Evolutionary conservation across 2,329 filamentous ascomycete species (phyloP), one percentile per base, ranked within the genome.

Genomic region (Claviceps sp.): DNA sequence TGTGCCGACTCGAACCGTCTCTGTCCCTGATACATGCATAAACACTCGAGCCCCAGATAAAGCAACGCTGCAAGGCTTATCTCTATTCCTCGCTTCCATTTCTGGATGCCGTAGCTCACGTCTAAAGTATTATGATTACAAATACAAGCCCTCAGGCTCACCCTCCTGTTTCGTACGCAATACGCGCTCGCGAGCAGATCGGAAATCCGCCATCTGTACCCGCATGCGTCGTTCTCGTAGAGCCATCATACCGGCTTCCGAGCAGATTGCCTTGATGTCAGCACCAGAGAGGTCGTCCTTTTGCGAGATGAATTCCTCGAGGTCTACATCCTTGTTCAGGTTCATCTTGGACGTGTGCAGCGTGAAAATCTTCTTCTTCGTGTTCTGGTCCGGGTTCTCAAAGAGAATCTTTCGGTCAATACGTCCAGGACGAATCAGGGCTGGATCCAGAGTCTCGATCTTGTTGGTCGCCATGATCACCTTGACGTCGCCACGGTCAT

Each of bases 381-480:
- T 98, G 70, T 91, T 90, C 76, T 96, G 84, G 70, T 82, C 74
- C 46, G 73, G 74, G 62, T 83, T 78, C 67, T 81, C 78, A 64
- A 83, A 87, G 56, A 84, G 71, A 57, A 98, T 98, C 80, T 98
- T 98, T 62, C 93, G 85, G 70, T 98, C 93, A 68, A 98, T 98
- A 78, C 93, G 90, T 57, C 93, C 93, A 45, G 93, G 93, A 59
- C 93, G 85, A 65, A 98, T 98, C 60, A 98, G 77, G 17, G 93
- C 93, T 52, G 93, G 93, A 65, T 98, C 94, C 30, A 98, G 78
- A 4, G 89, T 95, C 60, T 98, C 94, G 60, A 98, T 98, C 81
- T 98, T 98, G 82, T 98, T 98, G 59, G 93, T 98, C 13, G 93
- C 94, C 90, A 98, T 97, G 69, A 98, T 91, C 56, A 98, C 93